Percentiles rank a stretch among this genome's conserved stretches.
These are phyloP conservation scores for Eurotiales sp. DNA, from an alignment of 2,329 filamentous ascomycete species.

Conservation along the genomic window DNA sequence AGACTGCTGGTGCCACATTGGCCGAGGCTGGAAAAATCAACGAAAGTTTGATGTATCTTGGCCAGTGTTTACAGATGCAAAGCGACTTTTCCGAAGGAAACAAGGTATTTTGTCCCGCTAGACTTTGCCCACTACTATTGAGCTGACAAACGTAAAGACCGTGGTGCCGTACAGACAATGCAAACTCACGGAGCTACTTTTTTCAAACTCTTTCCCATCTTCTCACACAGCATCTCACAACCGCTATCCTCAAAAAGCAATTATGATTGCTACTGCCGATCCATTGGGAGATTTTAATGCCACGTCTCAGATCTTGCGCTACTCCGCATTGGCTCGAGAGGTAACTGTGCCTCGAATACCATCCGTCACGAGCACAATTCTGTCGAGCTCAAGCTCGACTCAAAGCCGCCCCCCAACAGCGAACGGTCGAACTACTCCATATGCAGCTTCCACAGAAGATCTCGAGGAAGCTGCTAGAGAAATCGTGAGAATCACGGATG, in stretches of 20 bases:
- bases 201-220: constrained; percentile 82
- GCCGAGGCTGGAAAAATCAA: constrained; percentile 98
- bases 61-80: constrained; percentile 94
- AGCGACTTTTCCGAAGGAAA: constrained; percentile 69
- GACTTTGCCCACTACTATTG: neutral
- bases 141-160: constrained; percentile 47
- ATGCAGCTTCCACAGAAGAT: constrained; percentile 53
- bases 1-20: constrained; percentile 87
- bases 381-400: constrained; percentile 27
- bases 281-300: constrained; percentile 92
- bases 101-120: constrained; percentile 55
- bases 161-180: constrained; percentile 79
- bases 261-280: constrained; percentile 97
- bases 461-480: constrained; percentile 79
- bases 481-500: constrained; percentile 71
- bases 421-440: constrained; percentile 43
- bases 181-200: constrained; percentile 79
- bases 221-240: constrained; percentile 46
- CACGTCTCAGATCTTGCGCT: constrained; percentile 91
- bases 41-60: constrained; percentile 95
- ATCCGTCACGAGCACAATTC: constrained; percentile 71
- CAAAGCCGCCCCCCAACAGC: constrained; percentile 28
- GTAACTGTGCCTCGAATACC: constrained; percentile 87
- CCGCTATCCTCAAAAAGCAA: constrained; percentile 74
- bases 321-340: constrained; percentile 87